Evolutionary conservation across 116 monocot genomes (phyloP).

Genomic region (Iris pallida): DNA sequence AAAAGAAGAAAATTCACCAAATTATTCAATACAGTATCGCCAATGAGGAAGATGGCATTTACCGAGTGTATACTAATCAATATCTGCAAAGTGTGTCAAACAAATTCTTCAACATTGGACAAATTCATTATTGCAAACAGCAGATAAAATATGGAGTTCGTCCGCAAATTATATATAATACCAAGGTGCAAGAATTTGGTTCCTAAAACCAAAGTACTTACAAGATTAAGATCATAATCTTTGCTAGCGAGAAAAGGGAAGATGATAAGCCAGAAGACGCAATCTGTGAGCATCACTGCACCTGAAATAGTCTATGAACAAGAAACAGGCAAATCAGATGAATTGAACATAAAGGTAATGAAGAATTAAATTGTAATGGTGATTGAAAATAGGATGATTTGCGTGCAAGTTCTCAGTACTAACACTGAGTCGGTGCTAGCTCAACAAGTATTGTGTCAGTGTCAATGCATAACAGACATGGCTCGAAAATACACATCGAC

Average conservation of each 20-base stretch:
- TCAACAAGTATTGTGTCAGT: too few relatives aligned
- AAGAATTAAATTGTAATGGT: not conserved
- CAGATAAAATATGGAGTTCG: too few relatives aligned
- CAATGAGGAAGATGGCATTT: conserved; percentile 78
- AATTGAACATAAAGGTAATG: too few relatives aligned
- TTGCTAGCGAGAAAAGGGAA: conserved; percentile 74
- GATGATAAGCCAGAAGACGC: conserved; percentile 94
- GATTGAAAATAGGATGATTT: not conserved
- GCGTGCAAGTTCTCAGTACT: not conserved
- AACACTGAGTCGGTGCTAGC: too few relatives aligned
- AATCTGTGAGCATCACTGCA: conserved; percentile 97
- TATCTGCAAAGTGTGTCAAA: conserved; percentile 35
- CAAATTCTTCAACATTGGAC: too few relatives aligned
- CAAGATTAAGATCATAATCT: conserved; percentile 78
- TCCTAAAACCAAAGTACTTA: conserved; percentile 35
- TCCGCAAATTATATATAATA: too few relatives aligned
- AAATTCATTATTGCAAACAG: too few relatives aligned
- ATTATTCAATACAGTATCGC: conserved; percentile 70
- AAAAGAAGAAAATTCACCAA: conserved; percentile 41
- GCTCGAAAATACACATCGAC: too few relatives aligned
- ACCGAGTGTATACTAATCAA: conserved; percentile 83
- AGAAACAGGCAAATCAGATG: conserved; percentile 10
- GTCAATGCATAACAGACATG: too few relatives aligned
- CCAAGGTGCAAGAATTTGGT: too few relatives aligned
- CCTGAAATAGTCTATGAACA: conserved; percentile 83